Evolutionary conservation across 129 eudicot species (phyloP), one percentile per base, ranked within the genome.

Genomic region (Heracleum sosnowskyi): DNA sequence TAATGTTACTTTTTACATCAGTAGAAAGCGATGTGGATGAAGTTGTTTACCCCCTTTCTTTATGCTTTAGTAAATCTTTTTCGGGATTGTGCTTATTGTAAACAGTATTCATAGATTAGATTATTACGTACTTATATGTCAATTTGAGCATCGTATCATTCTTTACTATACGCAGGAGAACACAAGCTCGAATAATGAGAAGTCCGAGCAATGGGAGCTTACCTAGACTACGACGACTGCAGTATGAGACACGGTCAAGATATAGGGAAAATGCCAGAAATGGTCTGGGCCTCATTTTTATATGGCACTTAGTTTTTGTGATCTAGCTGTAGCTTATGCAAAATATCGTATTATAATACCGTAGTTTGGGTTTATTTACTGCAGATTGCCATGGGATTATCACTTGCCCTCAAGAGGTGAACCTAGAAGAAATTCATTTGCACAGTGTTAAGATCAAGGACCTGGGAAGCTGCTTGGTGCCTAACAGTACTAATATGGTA

Each of bases 341-440:
- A 36, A 36, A 20, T 34, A 34, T 35, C 28, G 2, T 7, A 35
- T 7, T 69, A 22, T 72, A 72, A 72, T 20, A 72, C 16, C 40
- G 20, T 37, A 37, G 34, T 72, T 72, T 39, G 34, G 45, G 28
- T 20, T 16, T 15, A 39, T 40, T 12, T 13, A n/a, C 34, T 72
- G 76, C 76, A 72, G 76, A 36, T 39, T 39, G 2, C 51, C 51
- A 39, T n/a, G 51, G 51, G 76, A 72, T 72, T 72, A 72, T 20
- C 34, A 24, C 11, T 37, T 72, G 51, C 18, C 0, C 76, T 72
- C 51, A n/a, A 40, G 49, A 72, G 51, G 51, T 24, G 76, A 72
- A 39, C 31, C 34, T n/a, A 22, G 29, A 40, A 40, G 76, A 72
- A 72, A 39, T 24, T 8, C 76, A 40, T 40, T 39, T 28, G 44